Base-by-base conservation (phyloP, 2,329 filamentous ascomycete genomes). In the Aspergillus ruber region DNA sequence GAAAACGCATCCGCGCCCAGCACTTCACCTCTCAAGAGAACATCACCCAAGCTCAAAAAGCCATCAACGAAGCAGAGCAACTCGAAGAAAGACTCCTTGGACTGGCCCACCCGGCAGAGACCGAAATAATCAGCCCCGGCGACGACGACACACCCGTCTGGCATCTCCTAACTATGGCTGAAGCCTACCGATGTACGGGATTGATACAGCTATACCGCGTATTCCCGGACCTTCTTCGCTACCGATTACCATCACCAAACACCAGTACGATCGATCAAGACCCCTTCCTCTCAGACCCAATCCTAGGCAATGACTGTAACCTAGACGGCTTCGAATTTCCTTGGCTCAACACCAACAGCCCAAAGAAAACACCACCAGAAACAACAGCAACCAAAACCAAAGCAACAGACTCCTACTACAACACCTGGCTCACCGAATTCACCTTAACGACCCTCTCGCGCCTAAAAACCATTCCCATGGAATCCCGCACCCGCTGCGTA, bases 161-260 rank as follows among this genome's bases (percentile, higher is more conserved):
- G 61, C 75, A 81, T 55, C 72, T 80, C 35, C 66, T 79, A 32
- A 70, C 72, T 6, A 70, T 79, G 52, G 77, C 77, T 2, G 74
- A 79, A 52, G 72, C 74, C 1, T 78, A 78, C 50, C 74, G 77
- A 29, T 74, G 72, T 45, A 69, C 74, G 2, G 78, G 76, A 1
- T 67, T 80, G 3, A 63, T 80, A 41, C 76, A 81, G 52, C 58
- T 81, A 17, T 81, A 81, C 55, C 73, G 74, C 20, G 72, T 74
- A 25, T 80, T 79, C 47, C 77, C 78, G 2, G 72, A 75, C 25
- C 63, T 77, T 32, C 64, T 78, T 1, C 67, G 66, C n/a, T 68
- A 67, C 29, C 70, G 75, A 40, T 55, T 77, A 55, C 47, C 64
- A 50, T 10, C 45, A 13, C 45, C 55, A 20, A 42, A 38, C 8